phyloP scores from a whole-genome alignment of 1,139 yeast genomes.

The Yamadazyma trypodendri region DNA sequence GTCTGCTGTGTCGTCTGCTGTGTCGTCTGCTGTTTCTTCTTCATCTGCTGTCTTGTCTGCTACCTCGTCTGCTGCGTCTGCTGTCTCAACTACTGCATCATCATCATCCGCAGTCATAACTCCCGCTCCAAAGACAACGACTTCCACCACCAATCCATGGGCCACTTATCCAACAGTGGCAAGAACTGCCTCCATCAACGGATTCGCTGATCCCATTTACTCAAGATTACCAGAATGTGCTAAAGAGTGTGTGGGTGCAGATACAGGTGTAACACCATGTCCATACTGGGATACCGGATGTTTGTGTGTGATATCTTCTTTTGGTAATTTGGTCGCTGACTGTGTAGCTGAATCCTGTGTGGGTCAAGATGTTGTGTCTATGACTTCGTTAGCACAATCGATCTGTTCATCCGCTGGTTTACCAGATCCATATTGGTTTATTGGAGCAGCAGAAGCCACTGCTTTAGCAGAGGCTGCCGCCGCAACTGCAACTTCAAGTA shows the following conservation, averaged over 20 bases:
- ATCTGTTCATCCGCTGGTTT: constrained; percentile 29
- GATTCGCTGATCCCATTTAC: constrained; percentile 41
- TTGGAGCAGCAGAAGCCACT: constrained; percentile 18
- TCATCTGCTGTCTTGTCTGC: too few relatives aligned
- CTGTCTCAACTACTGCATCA: constrained; percentile 6
- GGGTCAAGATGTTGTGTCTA: constrained; percentile 22
- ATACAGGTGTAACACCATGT: constrained; percentile 33
- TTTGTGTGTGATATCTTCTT: constrained; percentile 34
- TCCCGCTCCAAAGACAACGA: constrained; percentile 7
- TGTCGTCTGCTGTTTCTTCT: neutral
- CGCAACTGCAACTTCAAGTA: constrained; percentile 6
- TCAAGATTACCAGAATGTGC: constrained; percentile 31
- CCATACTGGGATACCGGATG: constrained; percentile 44
- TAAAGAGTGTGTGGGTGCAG: constrained; percentile 22
- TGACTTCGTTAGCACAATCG: constrained; percentile 26
- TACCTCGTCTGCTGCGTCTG: constrained; percentile 6
- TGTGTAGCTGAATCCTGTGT: constrained; percentile 30
- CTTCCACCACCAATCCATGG: constrained; percentile 21
- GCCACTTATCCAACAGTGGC: constrained; percentile 39
- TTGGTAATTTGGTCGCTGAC: constrained; percentile 25
- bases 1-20: neutral
- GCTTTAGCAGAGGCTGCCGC: constrained; percentile 13
- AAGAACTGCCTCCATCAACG: constrained; percentile 39
- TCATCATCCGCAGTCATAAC: neutral
- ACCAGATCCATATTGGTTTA: constrained; percentile 25